These are phyloP conservation scores for Sisymbrium altissimum DNA, from an alignment of 345 rosid genomes.

Conservation along the genomic window DNA sequence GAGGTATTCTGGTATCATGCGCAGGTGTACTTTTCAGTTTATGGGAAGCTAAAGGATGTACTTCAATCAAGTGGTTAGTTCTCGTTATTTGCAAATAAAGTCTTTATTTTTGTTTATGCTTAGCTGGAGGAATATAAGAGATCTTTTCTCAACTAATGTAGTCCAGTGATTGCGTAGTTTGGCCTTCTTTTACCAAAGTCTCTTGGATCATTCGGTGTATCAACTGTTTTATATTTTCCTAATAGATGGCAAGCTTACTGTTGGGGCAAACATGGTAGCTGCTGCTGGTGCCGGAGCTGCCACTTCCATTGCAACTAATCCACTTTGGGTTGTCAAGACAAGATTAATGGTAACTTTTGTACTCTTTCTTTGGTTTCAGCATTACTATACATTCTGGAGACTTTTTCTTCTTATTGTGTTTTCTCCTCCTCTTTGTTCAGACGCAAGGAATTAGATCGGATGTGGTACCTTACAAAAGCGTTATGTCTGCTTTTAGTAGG, in stretches of 20 bases:
- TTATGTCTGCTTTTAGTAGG: constrained; percentile 73
- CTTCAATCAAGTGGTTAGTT: constrained; percentile 74
- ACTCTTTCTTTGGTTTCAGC: constrained; percentile 9
- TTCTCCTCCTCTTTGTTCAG: constrained; percentile 27
- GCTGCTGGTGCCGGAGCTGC: constrained; percentile 98
- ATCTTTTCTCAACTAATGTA: neutral
- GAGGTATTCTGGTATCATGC: constrained; percentile 17
- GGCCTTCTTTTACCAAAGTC: neutral
- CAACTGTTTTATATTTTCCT: neutral
- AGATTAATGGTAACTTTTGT: constrained; percentile 72
- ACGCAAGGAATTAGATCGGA: constrained; percentile 69
- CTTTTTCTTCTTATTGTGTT: neutral
- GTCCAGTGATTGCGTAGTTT: neutral
- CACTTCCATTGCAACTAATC: constrained; percentile 81
- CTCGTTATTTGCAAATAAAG: neutral
- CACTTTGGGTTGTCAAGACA: constrained; percentile 99
- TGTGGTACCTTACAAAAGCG: constrained; percentile 79
- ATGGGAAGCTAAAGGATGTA: constrained; percentile 63
- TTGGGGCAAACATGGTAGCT: constrained; percentile 80
- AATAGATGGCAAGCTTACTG: constrained; percentile 55
- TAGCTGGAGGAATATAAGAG: neutral
- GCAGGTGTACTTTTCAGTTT: constrained; percentile 89
- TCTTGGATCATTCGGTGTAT: neutral
- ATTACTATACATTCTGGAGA: neutral
- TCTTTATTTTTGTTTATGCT: constrained; percentile 1